Evolutionary conservation across 2,329 filamentous ascomycete genomes (phyloP).

Genomic region (Chaetomium strumarium): DNA sequence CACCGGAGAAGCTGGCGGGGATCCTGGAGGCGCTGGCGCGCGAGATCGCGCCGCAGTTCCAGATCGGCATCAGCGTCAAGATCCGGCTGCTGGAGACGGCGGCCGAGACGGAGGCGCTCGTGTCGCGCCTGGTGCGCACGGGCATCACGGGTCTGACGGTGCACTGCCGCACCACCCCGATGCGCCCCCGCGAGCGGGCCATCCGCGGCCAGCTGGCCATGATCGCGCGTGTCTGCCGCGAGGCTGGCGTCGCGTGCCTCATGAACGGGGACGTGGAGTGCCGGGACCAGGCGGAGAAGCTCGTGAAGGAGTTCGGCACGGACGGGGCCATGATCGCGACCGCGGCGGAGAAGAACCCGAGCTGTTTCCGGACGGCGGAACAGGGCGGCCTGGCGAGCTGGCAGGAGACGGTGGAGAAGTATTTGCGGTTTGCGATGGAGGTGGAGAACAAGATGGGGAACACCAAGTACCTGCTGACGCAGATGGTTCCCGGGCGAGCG

Average conservation of each 20-base stretch:
- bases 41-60: constrained; percentile 67
- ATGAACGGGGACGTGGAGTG: constrained; percentile 90
- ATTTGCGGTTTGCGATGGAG: constrained; percentile 65
- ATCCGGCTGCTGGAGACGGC: constrained; percentile 79
- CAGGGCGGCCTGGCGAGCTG: constrained; percentile 69
- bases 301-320: constrained; percentile 74
- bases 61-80: constrained; percentile 95
- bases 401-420: constrained; percentile 70
- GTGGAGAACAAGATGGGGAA: constrained; percentile 86
- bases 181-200: constrained; percentile 84
- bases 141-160: constrained; percentile 90
- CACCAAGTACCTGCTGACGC: constrained; percentile 83
- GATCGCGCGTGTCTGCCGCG: constrained; percentile 72
- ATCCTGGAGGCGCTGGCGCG: constrained; percentile 80
- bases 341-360: constrained; percentile 83
- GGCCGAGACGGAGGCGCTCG: constrained; percentile 69
- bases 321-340: constrained; percentile 98
- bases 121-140: constrained; percentile 71
- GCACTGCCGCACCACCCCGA: constrained; percentile 92
- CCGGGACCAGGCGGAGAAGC: constrained; percentile 62
- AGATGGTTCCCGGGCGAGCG: constrained; percentile 78
- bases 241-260: constrained; percentile 82
- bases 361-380: constrained; percentile 66
- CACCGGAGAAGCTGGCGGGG: constrained; percentile 73
- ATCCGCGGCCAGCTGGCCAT: constrained; percentile 81